Conservation (phyloP, 176 grass and related monocot species). For the Thinopyrum elongatum region DNA sequence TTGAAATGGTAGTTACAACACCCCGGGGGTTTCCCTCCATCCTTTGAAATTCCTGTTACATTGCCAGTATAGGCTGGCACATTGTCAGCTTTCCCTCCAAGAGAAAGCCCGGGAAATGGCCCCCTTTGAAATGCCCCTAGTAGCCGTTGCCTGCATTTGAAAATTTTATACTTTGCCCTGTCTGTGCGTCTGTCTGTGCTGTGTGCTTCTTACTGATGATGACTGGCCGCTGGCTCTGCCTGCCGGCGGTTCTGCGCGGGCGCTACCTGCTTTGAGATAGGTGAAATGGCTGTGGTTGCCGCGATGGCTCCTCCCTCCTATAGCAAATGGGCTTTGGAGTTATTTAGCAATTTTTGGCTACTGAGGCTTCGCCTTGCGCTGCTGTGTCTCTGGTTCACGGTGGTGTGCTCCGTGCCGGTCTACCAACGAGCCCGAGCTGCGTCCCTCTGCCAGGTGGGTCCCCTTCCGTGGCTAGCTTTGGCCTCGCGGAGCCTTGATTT, state of each 20-base stretch:
- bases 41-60: slow-evolving; percentile 50
- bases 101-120: slow-evolving; percentile 39
- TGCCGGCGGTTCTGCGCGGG: background rate
- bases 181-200: background rate
- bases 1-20: slow-evolving; percentile 40
- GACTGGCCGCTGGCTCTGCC: background rate
- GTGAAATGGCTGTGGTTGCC: slow-evolving; percentile 55
- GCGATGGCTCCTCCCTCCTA: slow-evolving; percentile 16
- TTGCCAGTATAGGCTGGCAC: background rate
- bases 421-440: background rate
- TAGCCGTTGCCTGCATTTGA: slow-evolving; percentile 56
- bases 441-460: background rate
- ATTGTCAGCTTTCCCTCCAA: slow-evolving; percentile 43
- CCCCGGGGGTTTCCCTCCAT: slow-evolving; percentile 30
- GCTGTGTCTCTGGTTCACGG: slow-evolving; percentile 40
- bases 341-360: background rate
- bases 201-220: background rate
- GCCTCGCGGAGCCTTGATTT: background rate
- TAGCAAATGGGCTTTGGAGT: background rate
- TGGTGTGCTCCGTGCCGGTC: background rate
- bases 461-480: background rate
- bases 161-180: slow-evolving; percentile 13
- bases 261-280: slow-evolving; percentile 51
- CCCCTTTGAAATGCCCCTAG: slow-evolving; percentile 31
- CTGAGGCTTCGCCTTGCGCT: background rate